Base-by-base conservation (phyloP, 306 rosid genomes). In the Delonix regia region DNA sequence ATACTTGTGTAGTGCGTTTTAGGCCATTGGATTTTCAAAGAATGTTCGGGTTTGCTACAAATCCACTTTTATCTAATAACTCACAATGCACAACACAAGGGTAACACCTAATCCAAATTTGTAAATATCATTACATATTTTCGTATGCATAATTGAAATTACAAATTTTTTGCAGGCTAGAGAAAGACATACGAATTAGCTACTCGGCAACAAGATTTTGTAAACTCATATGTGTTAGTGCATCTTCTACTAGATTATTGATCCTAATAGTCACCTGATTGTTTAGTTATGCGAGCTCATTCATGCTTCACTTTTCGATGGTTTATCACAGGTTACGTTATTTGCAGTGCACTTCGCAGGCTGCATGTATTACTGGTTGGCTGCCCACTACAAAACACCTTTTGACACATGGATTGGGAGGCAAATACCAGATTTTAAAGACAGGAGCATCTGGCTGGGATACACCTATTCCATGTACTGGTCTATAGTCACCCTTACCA, bases 331-430 rank as follows among this genome's bases (percentile, higher is more conserved):
- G 97, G 97, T 88, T 25, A 89, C 97, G 27, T 84, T 94, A 62
- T 89, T 92, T 41, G 97, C 88, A 11, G 93, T 87, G 79, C 98
- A 94, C 79, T 85, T 90, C 28, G 90, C 98, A 52, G 97, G 97
- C 69, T 94, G 98, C 89, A 83, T 89, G 85, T 87, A 87, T 83
- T 92, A 68, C 80, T 92, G 94, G 98, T 79, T 94, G 71, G 98
- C 97, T 21, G 61, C 82, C 21, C 89, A 74, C 79, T 82, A 92
- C 85, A 78, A 78, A 34, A 33, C 67, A 7, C 69, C 87, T 3
- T 60, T 21, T 56, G 68, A 87, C 49, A 92, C 98, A 59, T 94
- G 97, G 98, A 85, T 94, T n/a, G 97, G 97, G 47, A 51, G 55
- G 25, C 55, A 78, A 56, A 76, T 86, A 24, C 42, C 27, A 10